Evolutionary conservation across 208 protist species (phyloP), one percentile per base, ranked within the genome.

Genomic region (Angomonas deanei): DNA sequence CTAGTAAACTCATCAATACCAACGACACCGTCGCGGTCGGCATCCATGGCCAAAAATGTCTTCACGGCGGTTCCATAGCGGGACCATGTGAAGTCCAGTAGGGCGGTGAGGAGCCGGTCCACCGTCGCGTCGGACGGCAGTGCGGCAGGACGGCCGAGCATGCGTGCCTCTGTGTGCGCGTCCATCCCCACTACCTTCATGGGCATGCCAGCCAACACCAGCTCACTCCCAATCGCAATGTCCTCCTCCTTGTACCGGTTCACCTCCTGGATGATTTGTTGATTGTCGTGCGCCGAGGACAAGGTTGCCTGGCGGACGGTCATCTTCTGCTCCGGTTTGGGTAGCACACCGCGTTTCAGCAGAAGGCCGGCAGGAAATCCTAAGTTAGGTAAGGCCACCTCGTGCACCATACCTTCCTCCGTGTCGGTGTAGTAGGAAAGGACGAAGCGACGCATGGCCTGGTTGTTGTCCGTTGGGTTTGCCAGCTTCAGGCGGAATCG

Each of bases 401-500:
- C 90, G 65, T 86, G 73, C 66, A 95, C 72, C 67, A 80, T 83
- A 23, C 95, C 63, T 70, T 96, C 94, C 56, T 94, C 78, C 62
- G 97, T 92, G 8, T 91, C 87, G 15, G 84, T 89, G 82, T 92
- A 89, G 72, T 79, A 93, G 27, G 80, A 84, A 4, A 96, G 73
- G 10, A 78, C 81, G 65, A 92, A 96, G 31, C 80, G 84, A 6
- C 90, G 80, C 50, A 68, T 59, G 47, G 70, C 61, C 48, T 93
- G 83, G 54, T 77, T 81, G 36, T 67, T 47, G 23, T 71, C 63
- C 32, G 48, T 72, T 0, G 90, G 90, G 19, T 68, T 62, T 19
- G 80, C 72, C 10, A 92, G 68, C 30, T 60, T 60, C n/a, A 90
- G 72, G 8, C 78, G 74, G 74, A 87, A 96, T 28, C 90, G 87